A percentile compares a stretch with the other conserved stretches of the same genome.
Conservation (phyloP, 768 basidiomycete genomes). For the Cystobasidium onofrii region DNA sequence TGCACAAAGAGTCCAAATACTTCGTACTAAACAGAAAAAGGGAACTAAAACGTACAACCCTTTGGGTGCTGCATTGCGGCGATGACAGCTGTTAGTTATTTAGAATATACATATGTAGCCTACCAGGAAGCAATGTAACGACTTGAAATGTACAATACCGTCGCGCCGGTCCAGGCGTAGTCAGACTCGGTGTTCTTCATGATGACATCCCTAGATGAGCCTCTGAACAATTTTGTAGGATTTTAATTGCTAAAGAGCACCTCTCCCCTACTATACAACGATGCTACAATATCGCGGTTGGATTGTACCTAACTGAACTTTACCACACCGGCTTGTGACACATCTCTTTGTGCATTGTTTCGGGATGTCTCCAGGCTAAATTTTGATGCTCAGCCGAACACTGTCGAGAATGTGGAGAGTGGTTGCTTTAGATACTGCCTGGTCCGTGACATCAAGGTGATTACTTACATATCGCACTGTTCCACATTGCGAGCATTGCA, state of each 20-base stretch:
- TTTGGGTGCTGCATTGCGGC: background rate
- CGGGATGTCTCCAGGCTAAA: conserved; percentile 7
- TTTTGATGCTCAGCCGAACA: conserved; percentile 20
- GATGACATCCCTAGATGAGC: too few species aligned
- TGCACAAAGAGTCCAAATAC: conserved; percentile 15
- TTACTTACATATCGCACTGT: conserved; percentile 28
- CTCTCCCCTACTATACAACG: background rate
- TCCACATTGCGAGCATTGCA: conserved; percentile 29
- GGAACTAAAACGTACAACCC: background rate
- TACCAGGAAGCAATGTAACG: background rate
- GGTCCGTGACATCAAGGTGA: too few species aligned
- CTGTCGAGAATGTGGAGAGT: too few species aligned
- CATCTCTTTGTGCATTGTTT: conserved; percentile 31
- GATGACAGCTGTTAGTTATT: background rate
- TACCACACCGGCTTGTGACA: conserved; percentile 11
- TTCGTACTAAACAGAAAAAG: conserved; percentile 1
- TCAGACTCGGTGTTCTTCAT: too few species aligned
- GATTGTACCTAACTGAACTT: background rate
- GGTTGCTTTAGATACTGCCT: too few species aligned
- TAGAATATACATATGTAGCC: background rate
- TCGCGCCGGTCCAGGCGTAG: too few species aligned
- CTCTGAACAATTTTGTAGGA: too few species aligned
- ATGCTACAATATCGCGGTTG: too few species aligned
- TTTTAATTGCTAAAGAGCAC: too few species aligned
- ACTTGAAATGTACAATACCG: too few species aligned